phyloP scores from a whole-genome alignment of 352 stramenopile species.

The Globisporangium orthogonon region DNA sequence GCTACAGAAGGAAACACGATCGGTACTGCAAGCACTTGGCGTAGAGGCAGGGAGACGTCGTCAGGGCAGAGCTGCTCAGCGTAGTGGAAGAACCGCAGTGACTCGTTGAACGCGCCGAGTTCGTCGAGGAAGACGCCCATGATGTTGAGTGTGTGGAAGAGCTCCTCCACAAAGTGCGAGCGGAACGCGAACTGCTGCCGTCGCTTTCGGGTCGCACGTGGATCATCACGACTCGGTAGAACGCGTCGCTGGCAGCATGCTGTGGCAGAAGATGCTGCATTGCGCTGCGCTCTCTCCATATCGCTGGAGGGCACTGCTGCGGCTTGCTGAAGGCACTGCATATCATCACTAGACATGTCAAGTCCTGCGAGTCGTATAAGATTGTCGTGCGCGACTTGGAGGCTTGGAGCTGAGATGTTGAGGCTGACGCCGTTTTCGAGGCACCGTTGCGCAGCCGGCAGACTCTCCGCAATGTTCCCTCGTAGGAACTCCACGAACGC shows the following conservation, averaged over 20 bases:
- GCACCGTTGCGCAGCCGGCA: conserved; percentile 9
- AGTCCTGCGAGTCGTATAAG: conserved; percentile 17
- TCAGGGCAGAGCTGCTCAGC: conserved; percentile 31
- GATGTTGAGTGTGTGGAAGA: conserved; percentile 37
- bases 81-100: conserved; percentile 32
- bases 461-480: conserved; percentile 14
- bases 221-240: background rate
- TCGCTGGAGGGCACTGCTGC: too few relatives aligned
- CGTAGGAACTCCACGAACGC: conserved; percentile 26
- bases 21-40: conserved; percentile 12
- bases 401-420: conserved; percentile 8
- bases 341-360: conserved; percentile 17
- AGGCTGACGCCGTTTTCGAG: background rate
- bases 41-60: conserved; percentile 29
- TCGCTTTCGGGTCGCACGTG: background rate
- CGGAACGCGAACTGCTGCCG: conserved; percentile 16
- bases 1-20: conserved; percentile 17
- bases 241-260: background rate
- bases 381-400: conserved; percentile 16
- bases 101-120: conserved; percentile 37
- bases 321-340: conserved; percentile 14
- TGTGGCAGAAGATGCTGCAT: background rate
- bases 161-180: conserved; percentile 35
- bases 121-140: conserved; percentile 70
- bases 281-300: background rate